Evolutionary conservation across 169 alveolate genomes (phyloP).

Genomic region (Plasmodium chabaudi): DNA sequence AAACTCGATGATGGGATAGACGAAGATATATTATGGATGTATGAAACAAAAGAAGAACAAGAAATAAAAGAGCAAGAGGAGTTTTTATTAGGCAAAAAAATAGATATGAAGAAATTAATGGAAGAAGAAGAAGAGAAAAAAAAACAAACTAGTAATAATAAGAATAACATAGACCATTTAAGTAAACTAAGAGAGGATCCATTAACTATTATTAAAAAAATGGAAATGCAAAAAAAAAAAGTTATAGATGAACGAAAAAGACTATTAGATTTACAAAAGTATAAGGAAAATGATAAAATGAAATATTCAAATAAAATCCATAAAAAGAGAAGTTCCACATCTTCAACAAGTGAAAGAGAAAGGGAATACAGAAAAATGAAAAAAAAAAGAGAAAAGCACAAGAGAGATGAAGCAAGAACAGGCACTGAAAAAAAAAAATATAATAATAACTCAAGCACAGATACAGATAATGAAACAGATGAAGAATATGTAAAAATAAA

Average conservation of each 20-base stretch:
- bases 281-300: conserved; percentile 10
- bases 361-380: conserved; percentile 6
- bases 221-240: conserved; percentile 52
- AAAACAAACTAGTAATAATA: conserved; percentile 25
- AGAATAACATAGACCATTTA: conserved; percentile 47
- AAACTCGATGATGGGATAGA: conserved; percentile 43
- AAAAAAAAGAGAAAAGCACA: conserved; percentile 10
- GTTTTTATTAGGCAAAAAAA: conserved; percentile 66
- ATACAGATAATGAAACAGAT: background rate
- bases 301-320: conserved; percentile 8
- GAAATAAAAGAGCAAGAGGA: conserved; percentile 73
- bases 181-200: conserved; percentile 73
- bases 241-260: conserved; percentile 55
- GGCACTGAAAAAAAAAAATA: conserved; percentile 1
- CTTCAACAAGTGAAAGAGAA: conserved; percentile 2
- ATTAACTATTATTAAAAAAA: conserved; percentile 66
- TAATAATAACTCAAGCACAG: background rate
- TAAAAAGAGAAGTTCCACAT: background rate
- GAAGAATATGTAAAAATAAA: background rate
- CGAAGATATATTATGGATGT: conserved; percentile 75
- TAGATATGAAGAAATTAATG: conserved; percentile 60
- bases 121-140: conserved; percentile 62
- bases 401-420: background rate
- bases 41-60: conserved; percentile 74
- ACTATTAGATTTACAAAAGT: conserved; percentile 31